phyloP scores from a whole-genome alignment of 306 rosid genomes.

The Pterocarpus santalinus region DNA sequence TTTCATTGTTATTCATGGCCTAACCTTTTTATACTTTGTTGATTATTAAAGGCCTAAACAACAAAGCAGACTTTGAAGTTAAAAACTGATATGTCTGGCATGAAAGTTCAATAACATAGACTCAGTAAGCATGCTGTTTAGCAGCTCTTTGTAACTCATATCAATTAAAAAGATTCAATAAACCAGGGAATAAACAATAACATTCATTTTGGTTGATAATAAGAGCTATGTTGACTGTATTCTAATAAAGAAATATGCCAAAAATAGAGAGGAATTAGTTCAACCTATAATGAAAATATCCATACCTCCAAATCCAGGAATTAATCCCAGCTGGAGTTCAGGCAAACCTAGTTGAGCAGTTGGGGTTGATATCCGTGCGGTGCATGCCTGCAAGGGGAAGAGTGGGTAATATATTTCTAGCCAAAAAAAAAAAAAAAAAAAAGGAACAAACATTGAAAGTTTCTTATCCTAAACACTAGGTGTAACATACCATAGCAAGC shows the following conservation, averaged over 20 bases:
- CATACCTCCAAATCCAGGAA: conserved; percentile 99
- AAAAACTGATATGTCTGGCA: conserved; percentile 25
- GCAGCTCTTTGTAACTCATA: not conserved
- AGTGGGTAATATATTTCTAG: conserved; percentile 18
- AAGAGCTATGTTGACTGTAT: not conserved
- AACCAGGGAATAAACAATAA: not conserved
- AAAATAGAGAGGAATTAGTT: conserved; percentile 31
- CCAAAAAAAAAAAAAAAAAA: not conserved
- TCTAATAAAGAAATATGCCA: not conserved
- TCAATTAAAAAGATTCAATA: conserved; percentile 21
- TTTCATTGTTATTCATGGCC: not conserved
- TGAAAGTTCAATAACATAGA: not conserved
- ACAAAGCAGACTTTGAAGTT: conserved; percentile 1
- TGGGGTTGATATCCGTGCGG: conserved; percentile 87
- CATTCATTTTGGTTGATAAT: not conserved
- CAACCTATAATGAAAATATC: not conserved
- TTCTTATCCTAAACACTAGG: conserved; percentile 27
- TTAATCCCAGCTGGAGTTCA: conserved; percentile 95
- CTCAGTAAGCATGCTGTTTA: conserved; percentile 26
- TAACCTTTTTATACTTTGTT: not conserved
- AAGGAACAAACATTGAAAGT: not conserved
- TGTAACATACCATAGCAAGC: conserved; percentile 87
- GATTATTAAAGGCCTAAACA: conserved; percentile 22
- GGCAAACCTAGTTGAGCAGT: conserved; percentile 95
- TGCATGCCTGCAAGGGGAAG: conserved; percentile 72